Evolutionary conservation across 768 basidiomycete genomes (phyloP), one percentile per base, ranked within the genome.

Genomic region (Lactifluus rugatus): DNA sequence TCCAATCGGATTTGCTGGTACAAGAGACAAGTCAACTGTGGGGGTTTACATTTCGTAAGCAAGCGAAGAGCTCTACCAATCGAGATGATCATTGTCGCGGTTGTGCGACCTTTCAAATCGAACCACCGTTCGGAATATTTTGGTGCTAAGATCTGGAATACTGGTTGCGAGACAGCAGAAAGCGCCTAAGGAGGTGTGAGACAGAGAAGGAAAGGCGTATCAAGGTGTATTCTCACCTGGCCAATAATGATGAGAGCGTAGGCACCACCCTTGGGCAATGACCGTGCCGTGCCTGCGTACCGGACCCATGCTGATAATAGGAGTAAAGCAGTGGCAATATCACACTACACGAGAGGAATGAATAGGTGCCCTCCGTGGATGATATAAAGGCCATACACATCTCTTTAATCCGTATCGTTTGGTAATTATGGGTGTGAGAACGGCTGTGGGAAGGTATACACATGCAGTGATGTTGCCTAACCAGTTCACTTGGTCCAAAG

Each of bases 101-200:
- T 91, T 2, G 86, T 90, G 42, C 90, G 77, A 14, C 84, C 82
- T 58, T 79, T 74, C 48, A 90, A 70, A 60, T 86, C 82, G 65
- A 93, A 93, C 90, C 90, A 93, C 32, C 72, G 80, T 67, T 93
- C 87, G 0, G 89, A 90, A 69, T 85, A 93, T 52, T 80, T 83
- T 1, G 90, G 87, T 5, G 85, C 86, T 9, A 91, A 71, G 25
- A 92, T 79, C 70, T 89, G 88, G 69, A 81, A 91, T 14, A 84
- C 73, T 2, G 89, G 82, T 66, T 89, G 85, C 2, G 86, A 74
- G 47, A 88, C 69, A 1, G 80, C 80, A 7, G 80, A 75, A 41
- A 90, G 76, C 16, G 83, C 63, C 87, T 89, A 56, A 39, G 21
- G 26, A 31, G 11, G 47, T 56, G 28, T 54, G 36, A 19, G 26